A percentile compares a stretch with the other conserved stretches of the same genome.
These are phyloP conservation scores for Zoysia pacifica DNA, from an alignment of 176 grass and related monocot genomes.

Conservation along the genomic window DNA sequence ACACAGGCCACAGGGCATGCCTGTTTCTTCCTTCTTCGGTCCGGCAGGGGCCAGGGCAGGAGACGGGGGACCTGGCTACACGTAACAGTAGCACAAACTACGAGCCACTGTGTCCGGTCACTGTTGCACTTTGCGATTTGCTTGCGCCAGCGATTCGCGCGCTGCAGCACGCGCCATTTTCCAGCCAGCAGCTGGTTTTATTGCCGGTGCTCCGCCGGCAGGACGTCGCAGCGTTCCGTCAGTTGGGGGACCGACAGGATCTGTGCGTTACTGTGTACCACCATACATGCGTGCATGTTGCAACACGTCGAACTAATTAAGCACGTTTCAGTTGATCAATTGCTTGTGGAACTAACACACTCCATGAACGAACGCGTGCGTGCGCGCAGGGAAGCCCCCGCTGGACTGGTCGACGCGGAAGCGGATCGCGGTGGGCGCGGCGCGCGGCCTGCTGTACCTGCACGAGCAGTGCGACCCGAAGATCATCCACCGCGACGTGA, in stretches of 20 bases:
- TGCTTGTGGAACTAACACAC: no score
- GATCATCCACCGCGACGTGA: conserved; percentile 97
- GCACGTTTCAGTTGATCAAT: no score
- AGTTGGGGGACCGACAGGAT: not conserved
- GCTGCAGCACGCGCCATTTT: not conserved
- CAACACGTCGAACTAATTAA: no score
- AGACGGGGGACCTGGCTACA: not conserved
- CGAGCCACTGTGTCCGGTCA: conserved; percentile 29
- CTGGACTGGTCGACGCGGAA: conserved; percentile 68
- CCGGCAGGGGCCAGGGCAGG: conserved; percentile 9
- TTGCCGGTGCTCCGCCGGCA: not conserved
- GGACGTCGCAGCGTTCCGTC: not conserved
- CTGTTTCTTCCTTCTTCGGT: conserved; percentile 35
- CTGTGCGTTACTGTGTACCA: no score
- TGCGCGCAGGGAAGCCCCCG: conserved; percentile 56
- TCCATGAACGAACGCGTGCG: not conserved
- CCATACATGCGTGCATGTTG: no score
- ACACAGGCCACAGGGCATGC: not conserved
- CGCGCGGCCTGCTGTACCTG: conserved; percentile 70
- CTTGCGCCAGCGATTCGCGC: conserved; percentile 11
- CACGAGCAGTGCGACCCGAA: conserved; percentile 92
- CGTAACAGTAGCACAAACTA: not conserved
- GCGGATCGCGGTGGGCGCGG: conserved; percentile 69
- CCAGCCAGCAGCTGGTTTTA: not conserved
- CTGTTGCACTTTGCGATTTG: conserved; percentile 21